Percentiles rank a stretch among this genome's conserved stretches.
Evolutionary conservation across 805 yeast genomes (phyloP).

Genomic region (Diddensiella transvaalensis): DNA sequence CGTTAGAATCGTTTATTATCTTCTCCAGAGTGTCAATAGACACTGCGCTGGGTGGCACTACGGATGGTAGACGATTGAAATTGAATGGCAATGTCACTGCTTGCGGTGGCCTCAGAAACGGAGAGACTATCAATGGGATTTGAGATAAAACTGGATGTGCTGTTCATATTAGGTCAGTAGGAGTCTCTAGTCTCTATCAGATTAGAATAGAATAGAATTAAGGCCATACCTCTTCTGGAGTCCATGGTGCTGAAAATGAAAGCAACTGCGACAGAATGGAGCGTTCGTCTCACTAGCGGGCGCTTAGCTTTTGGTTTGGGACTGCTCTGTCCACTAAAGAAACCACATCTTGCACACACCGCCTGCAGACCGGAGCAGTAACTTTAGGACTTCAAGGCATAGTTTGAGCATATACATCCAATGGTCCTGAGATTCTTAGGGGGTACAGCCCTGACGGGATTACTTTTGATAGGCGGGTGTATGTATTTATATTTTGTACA

Average conservation of each 20-base stretch:
- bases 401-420: too few species aligned
- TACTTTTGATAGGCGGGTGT: slow-evolving; percentile 38
- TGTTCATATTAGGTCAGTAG: slow-evolving; percentile 17
- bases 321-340: too few species aligned
- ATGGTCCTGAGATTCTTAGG: slow-evolving; percentile 5
- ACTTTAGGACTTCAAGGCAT: too few species aligned
- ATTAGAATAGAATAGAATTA: background rate
- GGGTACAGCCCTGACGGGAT: slow-evolving; percentile 26
- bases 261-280: too few species aligned
- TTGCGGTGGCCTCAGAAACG: slow-evolving; percentile 50
- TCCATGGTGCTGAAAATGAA: too few species aligned
- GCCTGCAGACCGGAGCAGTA: too few species aligned
- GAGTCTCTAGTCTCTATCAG: background rate
- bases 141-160: slow-evolving; percentile 50
- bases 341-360: too few species aligned
- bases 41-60: slow-evolving; percentile 34
- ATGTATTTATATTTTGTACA: slow-evolving; percentile 19
- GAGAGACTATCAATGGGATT: slow-evolving; percentile 54
- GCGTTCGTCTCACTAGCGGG: too few species aligned
- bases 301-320: too few species aligned
- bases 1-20: slow-evolving; percentile 34
- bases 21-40: slow-evolving; percentile 31
- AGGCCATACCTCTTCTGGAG: background rate
- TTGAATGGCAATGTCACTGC: slow-evolving; percentile 51
- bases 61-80: slow-evolving; percentile 39